Conservation (phyloP, 2,329 filamentous ascomycete genomes). For the Helicocarpus griseus region DNA sequence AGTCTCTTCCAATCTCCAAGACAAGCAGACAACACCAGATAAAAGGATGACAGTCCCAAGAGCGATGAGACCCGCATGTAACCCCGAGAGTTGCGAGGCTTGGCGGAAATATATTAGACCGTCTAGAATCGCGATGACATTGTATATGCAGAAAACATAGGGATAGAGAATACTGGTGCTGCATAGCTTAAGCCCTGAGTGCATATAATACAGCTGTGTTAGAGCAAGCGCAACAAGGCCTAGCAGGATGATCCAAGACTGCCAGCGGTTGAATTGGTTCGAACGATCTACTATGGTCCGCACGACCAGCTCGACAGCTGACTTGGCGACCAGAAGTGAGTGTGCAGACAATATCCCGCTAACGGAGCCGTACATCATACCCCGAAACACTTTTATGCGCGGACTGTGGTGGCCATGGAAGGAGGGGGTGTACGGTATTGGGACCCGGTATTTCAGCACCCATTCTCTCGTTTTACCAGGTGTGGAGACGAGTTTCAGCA, state of each 20-base stretch:
- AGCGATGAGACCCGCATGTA: slow-evolving; percentile 64
- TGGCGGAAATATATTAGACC: slow-evolving; percentile 96
- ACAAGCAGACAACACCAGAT: slow-evolving; percentile 78
- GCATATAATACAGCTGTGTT: slow-evolving; percentile 88
- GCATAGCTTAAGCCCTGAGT: slow-evolving; percentile 84
- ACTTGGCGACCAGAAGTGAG: slow-evolving; percentile 86
- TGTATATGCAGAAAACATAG: slow-evolving; percentile 96
- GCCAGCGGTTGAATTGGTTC: slow-evolving; percentile 93
- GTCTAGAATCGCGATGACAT: slow-evolving; percentile 95
- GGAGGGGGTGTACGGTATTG: slow-evolving; percentile 24
- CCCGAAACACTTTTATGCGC: slow-evolving; percentile 64
- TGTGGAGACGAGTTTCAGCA: slow-evolving; percentile 30
- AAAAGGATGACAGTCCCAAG: slow-evolving; percentile 80
- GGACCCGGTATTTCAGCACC: slow-evolving; percentile 17
- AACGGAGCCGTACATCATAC: slow-evolving; percentile 79
- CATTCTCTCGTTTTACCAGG: slow-evolving; percentile 20
- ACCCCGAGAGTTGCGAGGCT: slow-evolving; percentile 62
- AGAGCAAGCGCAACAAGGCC: slow-evolving; percentile 73
- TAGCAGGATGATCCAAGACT: slow-evolving; percentile 85
- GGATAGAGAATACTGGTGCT: slow-evolving; percentile 95
- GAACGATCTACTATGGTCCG: slow-evolving; percentile 71
- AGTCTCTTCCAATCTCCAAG: slow-evolving; percentile 79
- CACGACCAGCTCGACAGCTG: slow-evolving; percentile 87
- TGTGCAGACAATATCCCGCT: slow-evolving; percentile 92
- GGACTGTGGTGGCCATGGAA: slow-evolving; percentile 36